Evolutionary conservation across 306 rosid genomes (phyloP), one percentile per base, ranked within the genome.

Genomic region (Malus orientalis): DNA sequence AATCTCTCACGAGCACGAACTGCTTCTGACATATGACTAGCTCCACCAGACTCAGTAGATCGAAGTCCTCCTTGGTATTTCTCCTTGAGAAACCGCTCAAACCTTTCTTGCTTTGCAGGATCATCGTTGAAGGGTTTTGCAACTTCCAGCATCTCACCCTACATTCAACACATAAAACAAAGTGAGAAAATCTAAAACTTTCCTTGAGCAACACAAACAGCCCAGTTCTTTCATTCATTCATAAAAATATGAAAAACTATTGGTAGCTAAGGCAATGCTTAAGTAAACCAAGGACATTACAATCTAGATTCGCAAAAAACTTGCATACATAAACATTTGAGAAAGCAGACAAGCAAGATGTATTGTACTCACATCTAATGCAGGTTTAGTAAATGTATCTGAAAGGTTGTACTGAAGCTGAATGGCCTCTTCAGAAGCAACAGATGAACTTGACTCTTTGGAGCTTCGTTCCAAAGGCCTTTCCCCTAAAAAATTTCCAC

Each of bases 41-140:
- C 85, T 84, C 94, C 88, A 74, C 88, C 86, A 65, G 91, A 88
- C 74, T 82, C 82, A 18, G 89, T 85, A 67, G 97, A 60, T 78
- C 99, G 96, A 44, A 95, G 87, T 73, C 99, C 99, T 74, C 99
- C 99, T 75, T 78, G 87, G 76, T 92, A 95, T 80, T 95, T 95
- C 66, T 83, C 96, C 90, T 95, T 89, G 60, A 95, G 89, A 87
- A 89, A 95, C 81, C 40, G 83, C 85, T 95, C 99, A 82, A 95
- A 95, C 78, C 99, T 88, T 88, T 85, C 96, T 82, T 91, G 97
- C 90, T 91, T 95, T 59, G 93, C 87, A 59, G 97, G 92, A 85
- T 95, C 96, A 79, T 85, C 91, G 67, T 91, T 87, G 90, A 95
- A 95, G 80, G 99, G 97, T 81, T 88, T 95, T 53, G 80, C 87